phyloP scores from a whole-genome alignment of 805 yeast genomes.

The Naumovozyma dairenensis region DNA sequence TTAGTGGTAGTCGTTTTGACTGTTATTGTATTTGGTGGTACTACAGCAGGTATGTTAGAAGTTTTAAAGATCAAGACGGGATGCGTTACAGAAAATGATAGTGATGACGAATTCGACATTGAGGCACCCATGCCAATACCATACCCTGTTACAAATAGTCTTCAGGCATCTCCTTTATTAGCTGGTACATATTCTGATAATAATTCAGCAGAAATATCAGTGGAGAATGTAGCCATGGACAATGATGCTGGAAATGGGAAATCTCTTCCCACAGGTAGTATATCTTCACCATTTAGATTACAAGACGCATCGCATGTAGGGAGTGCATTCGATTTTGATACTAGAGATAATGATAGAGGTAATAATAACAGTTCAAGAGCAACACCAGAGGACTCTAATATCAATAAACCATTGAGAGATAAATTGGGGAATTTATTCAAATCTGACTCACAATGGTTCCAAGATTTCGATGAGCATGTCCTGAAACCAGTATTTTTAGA shows the following conservation, averaged over 20 bases:
- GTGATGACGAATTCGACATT: constrained; percentile 93
- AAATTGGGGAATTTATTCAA: constrained; percentile 19
- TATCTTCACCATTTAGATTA: neutral
- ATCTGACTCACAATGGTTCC: constrained; percentile 71
- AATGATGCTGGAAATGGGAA: neutral
- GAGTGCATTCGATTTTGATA: neutral
- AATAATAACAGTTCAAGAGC: neutral
- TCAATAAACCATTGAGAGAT: constrained; percentile 1
- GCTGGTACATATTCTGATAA: constrained; percentile 24
- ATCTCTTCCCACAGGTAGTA: neutral
- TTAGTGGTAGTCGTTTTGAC: constrained; percentile 93
- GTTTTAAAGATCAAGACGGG: constrained; percentile 89
- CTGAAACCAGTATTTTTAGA: constrained; percentile 86
- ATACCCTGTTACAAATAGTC: too few species aligned
- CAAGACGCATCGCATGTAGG: neutral
- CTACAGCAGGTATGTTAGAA: constrained; percentile 97
- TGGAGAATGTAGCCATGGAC: constrained; percentile 12
- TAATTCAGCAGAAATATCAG: constrained; percentile 11
- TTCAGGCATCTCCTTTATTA: neutral
- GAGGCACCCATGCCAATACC: constrained; percentile 39
- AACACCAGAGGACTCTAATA: constrained; percentile 2
- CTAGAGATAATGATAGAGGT: neutral
- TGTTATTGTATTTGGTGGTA: constrained; percentile 94
- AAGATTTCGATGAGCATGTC: constrained; percentile 86
- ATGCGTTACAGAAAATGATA: constrained; percentile 60